These are phyloP conservation scores for Neofusicoccum sp. DNA, from an alignment of 2,329 filamentous ascomycete species.

Conservation along the genomic window DNA sequence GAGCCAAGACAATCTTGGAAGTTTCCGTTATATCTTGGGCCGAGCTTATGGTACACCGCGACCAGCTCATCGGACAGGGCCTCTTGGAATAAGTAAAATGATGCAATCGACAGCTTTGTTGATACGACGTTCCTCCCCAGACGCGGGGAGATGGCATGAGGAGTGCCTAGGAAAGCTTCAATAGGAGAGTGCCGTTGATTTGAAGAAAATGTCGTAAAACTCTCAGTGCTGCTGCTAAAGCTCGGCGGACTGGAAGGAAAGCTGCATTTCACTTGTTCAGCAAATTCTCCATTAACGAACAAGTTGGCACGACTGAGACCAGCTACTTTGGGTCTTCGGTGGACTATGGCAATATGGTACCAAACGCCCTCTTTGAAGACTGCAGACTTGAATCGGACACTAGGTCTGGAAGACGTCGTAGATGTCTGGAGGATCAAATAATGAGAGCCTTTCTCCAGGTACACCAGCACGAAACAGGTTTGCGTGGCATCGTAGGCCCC, in stretches of 20 bases:
- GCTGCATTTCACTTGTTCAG: conserved; percentile 85
- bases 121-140: conserved; percentile 72
- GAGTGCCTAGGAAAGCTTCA: conserved; percentile 92
- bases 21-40: conserved; percentile 90
- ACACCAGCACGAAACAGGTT: conserved; percentile 90
- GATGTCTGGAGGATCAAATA: conserved; percentile 97
- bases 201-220: conserved; percentile 69
- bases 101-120: conserved; percentile 87
- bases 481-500: conserved; percentile 91
- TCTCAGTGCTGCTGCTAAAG: conserved; percentile 64
- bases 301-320: conserved; percentile 79
- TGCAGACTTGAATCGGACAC: conserved; percentile 87
- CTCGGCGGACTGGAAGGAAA: conserved; percentile 79
- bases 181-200: conserved; percentile 63
- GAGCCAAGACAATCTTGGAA: conserved; percentile 95
- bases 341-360: conserved; percentile 93
- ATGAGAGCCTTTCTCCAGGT: conserved; percentile 88
- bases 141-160: conserved; percentile 78
- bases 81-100: conserved; percentile 86
- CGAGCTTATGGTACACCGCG: conserved; percentile 86
- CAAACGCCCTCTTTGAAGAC: conserved; percentile 75
- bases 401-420: conserved; percentile 80
- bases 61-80: conserved; percentile 88
- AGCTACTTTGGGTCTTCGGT: conserved; percentile 75
- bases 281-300: conserved; percentile 91